phyloP scores from a whole-genome alignment of 2,329 filamentous ascomycete species.

The Fusarium longipes region DNA sequence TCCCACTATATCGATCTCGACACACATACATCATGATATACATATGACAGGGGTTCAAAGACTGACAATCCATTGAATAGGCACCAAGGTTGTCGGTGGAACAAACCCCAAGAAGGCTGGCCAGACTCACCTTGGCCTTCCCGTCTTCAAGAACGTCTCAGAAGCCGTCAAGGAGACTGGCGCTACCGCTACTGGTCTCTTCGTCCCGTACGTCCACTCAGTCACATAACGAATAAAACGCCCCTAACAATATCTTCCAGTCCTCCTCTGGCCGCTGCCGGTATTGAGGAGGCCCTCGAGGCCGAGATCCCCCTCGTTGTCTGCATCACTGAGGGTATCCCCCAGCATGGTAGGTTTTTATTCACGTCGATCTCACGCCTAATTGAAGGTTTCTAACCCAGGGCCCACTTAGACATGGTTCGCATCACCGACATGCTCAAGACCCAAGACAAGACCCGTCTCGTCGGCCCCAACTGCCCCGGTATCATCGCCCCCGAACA shows the following conservation, averaged over 20 bases:
- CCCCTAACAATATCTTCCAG: constrained; percentile 58
- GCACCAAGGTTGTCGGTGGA: constrained; percentile 96
- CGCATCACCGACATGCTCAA: constrained; percentile 98
- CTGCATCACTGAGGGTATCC: constrained; percentile 98
- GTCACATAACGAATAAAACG: constrained; percentile 10
- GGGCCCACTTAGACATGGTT: constrained; percentile 81
- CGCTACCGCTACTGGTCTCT: constrained; percentile 92
- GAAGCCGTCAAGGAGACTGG: constrained; percentile 92
- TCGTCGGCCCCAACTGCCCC: constrained; percentile 98
- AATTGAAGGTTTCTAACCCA: constrained; percentile 25
- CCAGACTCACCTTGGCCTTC: constrained; percentile 85
- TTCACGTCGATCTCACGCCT: constrained; percentile 4
- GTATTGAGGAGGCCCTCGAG: constrained; percentile 95
- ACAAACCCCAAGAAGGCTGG: constrained; percentile 99
- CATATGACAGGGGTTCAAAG: constrained; percentile 41
- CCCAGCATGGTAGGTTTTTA: constrained; percentile 82
- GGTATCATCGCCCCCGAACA: constrained; percentile 94
- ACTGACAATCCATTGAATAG: constrained; percentile 58
- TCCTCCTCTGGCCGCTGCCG: constrained; percentile 88
- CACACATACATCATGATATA: constrained; percentile 45
- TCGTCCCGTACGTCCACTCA: constrained; percentile 79
- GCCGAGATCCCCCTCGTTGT: constrained; percentile 96
- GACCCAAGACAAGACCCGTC: constrained; percentile 94
- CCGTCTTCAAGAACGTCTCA: constrained; percentile 89
- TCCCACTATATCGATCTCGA: constrained; percentile 31